Conservation (phyloP, 1,284 basidiomycete species). For the Sporisorium scitamineum region DNA sequence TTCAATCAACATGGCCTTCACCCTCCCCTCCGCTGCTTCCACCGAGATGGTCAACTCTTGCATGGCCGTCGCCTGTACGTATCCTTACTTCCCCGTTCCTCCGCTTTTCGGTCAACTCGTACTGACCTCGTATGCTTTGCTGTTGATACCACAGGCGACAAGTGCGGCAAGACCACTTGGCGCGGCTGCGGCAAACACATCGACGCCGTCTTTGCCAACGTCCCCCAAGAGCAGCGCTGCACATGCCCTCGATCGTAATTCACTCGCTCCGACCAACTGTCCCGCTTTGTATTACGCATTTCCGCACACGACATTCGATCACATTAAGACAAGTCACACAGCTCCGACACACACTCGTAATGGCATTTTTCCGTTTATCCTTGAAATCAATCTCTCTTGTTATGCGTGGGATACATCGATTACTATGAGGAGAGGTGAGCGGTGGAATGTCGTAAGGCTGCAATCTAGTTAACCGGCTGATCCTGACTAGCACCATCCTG, state of each 20-base stretch:
- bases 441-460: slow-evolving; percentile 1
- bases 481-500: slow-evolving; percentile 51
- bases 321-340: neutral
- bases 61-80: slow-evolving; percentile 52
- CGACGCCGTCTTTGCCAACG: slow-evolving; percentile 45
- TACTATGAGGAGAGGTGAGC: slow-evolving; percentile 11
- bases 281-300: neutral
- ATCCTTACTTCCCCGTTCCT: neutral
- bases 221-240: slow-evolving; percentile 46
- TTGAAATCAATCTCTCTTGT: neutral
- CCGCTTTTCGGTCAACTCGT: neutral
- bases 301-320: neutral
- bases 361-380: neutral
- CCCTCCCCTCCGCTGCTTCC: neutral
- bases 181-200: slow-evolving; percentile 51
- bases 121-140: neutral
- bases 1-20: slow-evolving; percentile 22
- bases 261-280: too few species aligned
- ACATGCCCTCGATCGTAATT: slow-evolving; percentile 44
- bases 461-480: slow-evolving; percentile 50
- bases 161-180: slow-evolving; percentile 61
- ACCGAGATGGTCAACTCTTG: slow-evolving; percentile 39
- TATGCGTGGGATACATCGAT: neutral
- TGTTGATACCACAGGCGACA: slow-evolving; percentile 34
- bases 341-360: neutral